A percentile compares a stretch with the other conserved stretches of the same genome.
phyloP scores from a whole-genome alignment of 352 stramenopile genomes.

The Pythium myriotylum region DNA sequence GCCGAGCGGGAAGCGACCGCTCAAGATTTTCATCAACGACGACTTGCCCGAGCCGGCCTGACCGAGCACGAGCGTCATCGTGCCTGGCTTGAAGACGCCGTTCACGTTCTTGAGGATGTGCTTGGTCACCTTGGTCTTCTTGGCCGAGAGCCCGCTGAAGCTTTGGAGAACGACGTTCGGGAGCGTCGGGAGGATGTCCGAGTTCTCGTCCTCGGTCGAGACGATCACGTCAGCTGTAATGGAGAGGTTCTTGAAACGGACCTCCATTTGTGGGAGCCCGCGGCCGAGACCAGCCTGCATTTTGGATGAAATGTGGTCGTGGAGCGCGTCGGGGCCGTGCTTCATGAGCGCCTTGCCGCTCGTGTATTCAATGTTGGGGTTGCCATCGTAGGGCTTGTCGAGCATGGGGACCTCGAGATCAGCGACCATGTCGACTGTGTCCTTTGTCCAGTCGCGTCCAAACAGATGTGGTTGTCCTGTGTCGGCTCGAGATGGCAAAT shows the following conservation, averaged over 20 bases:
- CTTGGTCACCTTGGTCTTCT: too few species aligned
- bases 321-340: constrained; percentile 39
- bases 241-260: constrained; percentile 38
- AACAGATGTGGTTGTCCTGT: too few species aligned
- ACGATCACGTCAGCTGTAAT: constrained; percentile 27
- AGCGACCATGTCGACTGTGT: too few species aligned
- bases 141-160: constrained; percentile 31
- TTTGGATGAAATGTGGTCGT: constrained; percentile 30
- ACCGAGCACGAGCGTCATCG: constrained; percentile 52
- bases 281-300: constrained; percentile 17
- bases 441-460: too few species aligned
- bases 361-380: constrained; percentile 21
- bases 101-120: constrained; percentile 43
- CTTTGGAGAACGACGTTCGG: constrained; percentile 38
- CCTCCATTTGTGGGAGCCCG: constrained; percentile 29
- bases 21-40: too few species aligned
- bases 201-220: constrained; percentile 15
- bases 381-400: background rate
- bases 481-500: too few species aligned
- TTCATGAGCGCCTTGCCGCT: constrained; percentile 26
- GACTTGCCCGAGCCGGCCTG: too few species aligned
- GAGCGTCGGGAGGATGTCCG: constrained; percentile 17
- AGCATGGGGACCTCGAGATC: too few species aligned
- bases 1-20: too few species aligned
- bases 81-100: constrained; percentile 46